Evolutionary conservation across 139 green algal species (phyloP).

Genomic region (Chlamydomonas sphaeroides): DNA sequence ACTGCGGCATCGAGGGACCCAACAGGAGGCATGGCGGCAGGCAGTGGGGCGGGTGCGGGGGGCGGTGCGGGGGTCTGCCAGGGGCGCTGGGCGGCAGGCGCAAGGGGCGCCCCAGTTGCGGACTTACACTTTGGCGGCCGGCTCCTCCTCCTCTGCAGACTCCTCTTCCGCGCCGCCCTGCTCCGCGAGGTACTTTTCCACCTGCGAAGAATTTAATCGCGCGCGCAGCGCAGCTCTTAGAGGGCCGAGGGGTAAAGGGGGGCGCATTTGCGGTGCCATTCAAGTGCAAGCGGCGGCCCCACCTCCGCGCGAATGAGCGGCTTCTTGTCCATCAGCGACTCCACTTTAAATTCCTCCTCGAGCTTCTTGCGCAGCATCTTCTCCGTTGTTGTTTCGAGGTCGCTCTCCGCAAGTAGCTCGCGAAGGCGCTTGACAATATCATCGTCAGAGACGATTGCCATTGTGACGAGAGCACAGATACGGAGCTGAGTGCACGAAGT

Average conservation of each 20-base stretch:
- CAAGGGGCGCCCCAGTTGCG: too few relatives aligned
- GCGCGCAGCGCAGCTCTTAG: too few relatives aligned
- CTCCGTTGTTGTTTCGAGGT: constrained; percentile 70
- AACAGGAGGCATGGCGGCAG: too few relatives aligned
- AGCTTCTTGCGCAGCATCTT: constrained; percentile 77
- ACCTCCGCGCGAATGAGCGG: constrained; percentile 61
- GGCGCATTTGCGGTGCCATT: not conserved
- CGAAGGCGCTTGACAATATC: constrained; percentile 36
- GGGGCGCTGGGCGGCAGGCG: too few relatives aligned
- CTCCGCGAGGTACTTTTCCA: constrained; percentile 45
- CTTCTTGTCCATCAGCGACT: constrained; percentile 70
- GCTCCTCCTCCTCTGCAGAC: constrained; percentile 32
- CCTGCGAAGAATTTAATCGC: constrained; percentile 41
- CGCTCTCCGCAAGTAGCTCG: constrained; percentile 53
- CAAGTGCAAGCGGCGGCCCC: not conserved
- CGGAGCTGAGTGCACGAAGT: too few relatives aligned
- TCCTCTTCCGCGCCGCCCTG: constrained; percentile 42
- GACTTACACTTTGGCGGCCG: constrained; percentile 39
- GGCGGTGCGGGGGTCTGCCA: not conserved
- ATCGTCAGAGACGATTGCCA: not conserved
- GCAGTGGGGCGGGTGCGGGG: too few relatives aligned
- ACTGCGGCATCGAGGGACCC: too few relatives aligned
- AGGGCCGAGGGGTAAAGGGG: too few relatives aligned
- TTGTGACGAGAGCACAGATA: too few relatives aligned
- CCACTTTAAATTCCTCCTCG: constrained; percentile 67